These are phyloP conservation scores for Rusavskia elegans DNA, from an alignment of 495 filamentous ascomycete species.

Conservation along the genomic window DNA sequence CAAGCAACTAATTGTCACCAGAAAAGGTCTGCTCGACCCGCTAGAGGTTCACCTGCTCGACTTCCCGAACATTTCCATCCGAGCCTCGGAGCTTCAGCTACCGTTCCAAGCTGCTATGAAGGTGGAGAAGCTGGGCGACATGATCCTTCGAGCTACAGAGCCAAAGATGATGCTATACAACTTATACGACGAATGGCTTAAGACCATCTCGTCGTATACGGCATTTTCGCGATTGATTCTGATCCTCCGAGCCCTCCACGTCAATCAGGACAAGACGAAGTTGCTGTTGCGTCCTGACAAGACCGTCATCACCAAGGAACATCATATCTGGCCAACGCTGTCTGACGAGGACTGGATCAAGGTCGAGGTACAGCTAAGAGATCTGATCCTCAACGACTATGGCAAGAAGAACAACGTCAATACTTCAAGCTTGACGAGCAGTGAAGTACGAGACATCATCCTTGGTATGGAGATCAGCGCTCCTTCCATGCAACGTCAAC, in stretches of 20 bases:
- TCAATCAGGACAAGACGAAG: conserved; percentile 98
- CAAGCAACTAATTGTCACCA: conserved; percentile 95
- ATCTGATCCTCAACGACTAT: conserved; percentile 95
- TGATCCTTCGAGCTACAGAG: conserved; percentile 96
- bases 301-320: conserved; percentile 94
- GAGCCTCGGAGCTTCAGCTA: conserved; percentile 91
- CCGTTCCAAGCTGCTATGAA: conserved; percentile 99
- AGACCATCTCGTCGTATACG: conserved; percentile 96
- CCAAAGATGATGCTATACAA: conserved; percentile 99
- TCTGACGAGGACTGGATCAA: conserved; percentile 98
- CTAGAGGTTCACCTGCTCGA: conserved; percentile 94
- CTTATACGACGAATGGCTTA: conserved; percentile 97
- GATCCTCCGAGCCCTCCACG: conserved; percentile 89
- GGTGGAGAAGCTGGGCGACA: conserved; percentile 96
- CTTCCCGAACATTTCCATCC: conserved; percentile 98
- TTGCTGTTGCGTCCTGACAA: conserved; percentile 94
- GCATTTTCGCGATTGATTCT: conserved; percentile 94
- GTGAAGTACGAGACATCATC: conserved; percentile 96
- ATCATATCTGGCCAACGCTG: conserved; percentile 95
- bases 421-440: conserved; percentile 86
- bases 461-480: conserved; percentile 99
- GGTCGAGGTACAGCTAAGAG: conserved; percentile 88
- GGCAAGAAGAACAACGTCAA: conserved; percentile 99
- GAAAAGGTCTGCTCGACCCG: conserved; percentile 94
- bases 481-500: conserved; percentile 94